Conservation (phyloP, 23 red algal species). For the Cyanidiococcus yangmingshanensis region DNA sequence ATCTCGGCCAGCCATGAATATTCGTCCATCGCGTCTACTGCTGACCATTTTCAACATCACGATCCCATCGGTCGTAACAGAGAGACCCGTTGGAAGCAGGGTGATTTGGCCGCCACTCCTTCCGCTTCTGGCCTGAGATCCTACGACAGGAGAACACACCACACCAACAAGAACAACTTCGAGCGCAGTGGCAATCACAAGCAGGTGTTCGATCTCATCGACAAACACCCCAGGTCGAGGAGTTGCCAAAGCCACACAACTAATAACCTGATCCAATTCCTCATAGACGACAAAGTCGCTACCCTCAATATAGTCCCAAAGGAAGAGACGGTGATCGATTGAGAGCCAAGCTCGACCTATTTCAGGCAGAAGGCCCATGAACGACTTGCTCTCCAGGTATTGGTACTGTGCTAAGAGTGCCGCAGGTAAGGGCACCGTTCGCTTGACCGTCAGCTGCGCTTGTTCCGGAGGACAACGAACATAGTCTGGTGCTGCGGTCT, state of each 20-base stretch:
- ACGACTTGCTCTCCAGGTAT: conserved; percentile 52
- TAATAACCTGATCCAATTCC: conserved; percentile 65
- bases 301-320: conserved; percentile 57
- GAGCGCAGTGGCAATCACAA: conserved; percentile 57
- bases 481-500: background rate
- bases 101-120: background rate
- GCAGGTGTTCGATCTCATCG: conserved; percentile 52
- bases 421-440: conserved; percentile 36
- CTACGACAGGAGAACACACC: conserved; percentile 15
- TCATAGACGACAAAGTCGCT: conserved; percentile 66
- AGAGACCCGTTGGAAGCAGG: conserved; percentile 56
- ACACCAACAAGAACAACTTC: conserved; percentile 70
- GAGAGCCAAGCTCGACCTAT: conserved; percentile 76
- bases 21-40: conserved; percentile 46
- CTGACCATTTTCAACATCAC: conserved; percentile 54
- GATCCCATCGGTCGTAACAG: conserved; percentile 58
- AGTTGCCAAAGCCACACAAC: conserved; percentile 47
- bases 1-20: conserved; percentile 80
- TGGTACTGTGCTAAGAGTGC: conserved; percentile 52
- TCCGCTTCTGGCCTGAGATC: background rate
- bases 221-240: conserved; percentile 63
- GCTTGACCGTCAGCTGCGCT: conserved; percentile 15
- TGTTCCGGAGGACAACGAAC: background rate
- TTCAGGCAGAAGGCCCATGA: conserved; percentile 77
- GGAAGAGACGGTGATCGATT: conserved; percentile 63